Evolutionary conservation across 2,329 filamentous ascomycete species (phyloP), one percentile per base, ranked within the genome.

Genomic region (Colletotrichum sp.): DNA sequence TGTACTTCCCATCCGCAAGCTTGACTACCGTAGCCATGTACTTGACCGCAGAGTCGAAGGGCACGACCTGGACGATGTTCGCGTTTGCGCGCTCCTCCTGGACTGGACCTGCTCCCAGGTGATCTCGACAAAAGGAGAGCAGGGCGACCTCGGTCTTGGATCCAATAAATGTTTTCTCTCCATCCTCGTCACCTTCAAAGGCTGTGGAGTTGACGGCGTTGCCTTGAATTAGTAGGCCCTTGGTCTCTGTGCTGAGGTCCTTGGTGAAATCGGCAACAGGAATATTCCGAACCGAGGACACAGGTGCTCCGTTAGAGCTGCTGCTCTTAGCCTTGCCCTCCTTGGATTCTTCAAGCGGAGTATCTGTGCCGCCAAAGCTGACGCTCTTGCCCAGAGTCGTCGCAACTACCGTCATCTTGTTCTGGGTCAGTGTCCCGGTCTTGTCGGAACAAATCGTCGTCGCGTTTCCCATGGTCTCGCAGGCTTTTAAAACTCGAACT

Each of bases 81-180:
- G 89, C 89, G 78, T 93, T 94, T 16, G 91, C 88, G 21, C 93
- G 89, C 79, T 93, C 92, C 76, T 92, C 88, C 63, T 86, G 86
- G 18, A 95, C 84, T 1, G 89, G 87, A 8, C 90, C 90, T 87
- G 95, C 92, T 57, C 89, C 93, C 16, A 95, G 86, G 80, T 91
- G 87, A 65, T 94, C 91, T 65, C 90, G 89, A 24, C 93, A 92
- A 81, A 95, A 95, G 28, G 88, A 87, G n/a, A 96, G 88, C 15
- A 96, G 87, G 26, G 94, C 94, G 6, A 93, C 95, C 81, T 96
- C 94, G 0, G 94, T 96, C 84, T 95, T 95, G 7, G 94, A 95
- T 34, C 94, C 94, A 77, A 95, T 89, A 78, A 95, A 96, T 0
- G 89, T 84, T 24, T 71, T 79, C 75, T 88, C 86, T 36, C 92